These are phyloP conservation scores for Talaromyces sp. DNA, from an alignment of 2,329 filamentous ascomycete species.

Conservation along the genomic window DNA sequence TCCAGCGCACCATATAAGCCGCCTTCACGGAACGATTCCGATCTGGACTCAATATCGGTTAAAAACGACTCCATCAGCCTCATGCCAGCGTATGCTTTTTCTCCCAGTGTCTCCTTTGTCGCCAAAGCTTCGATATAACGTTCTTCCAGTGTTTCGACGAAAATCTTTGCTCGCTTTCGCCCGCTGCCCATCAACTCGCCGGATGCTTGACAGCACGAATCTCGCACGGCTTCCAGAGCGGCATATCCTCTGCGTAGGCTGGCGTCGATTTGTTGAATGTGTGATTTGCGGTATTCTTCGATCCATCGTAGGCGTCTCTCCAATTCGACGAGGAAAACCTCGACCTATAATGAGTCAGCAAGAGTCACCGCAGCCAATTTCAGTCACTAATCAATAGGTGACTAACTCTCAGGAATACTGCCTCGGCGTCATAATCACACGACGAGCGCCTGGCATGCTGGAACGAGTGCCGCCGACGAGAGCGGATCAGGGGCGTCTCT, in stretches of 20 bases:
- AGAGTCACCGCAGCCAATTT: background rate
- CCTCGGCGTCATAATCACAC: conserved; percentile 41
- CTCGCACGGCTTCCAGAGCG: conserved; percentile 78
- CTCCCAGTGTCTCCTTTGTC: conserved; percentile 79
- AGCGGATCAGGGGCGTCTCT: conserved; percentile 30
- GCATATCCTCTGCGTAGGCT: conserved; percentile 79
- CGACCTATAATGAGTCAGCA: conserved; percentile 27
- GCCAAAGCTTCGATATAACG: conserved; percentile 81
- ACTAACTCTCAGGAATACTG: conserved; percentile 39
- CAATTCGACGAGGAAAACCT: conserved; percentile 64
- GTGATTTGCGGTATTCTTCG: conserved; percentile 79
- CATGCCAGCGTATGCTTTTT: conserved; percentile 85
- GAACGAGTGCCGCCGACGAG: conserved; percentile 41
- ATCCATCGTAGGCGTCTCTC: conserved; percentile 82
- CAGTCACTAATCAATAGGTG: background rate
- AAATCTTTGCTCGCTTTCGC: conserved; percentile 72
- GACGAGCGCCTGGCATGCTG: conserved; percentile 37
- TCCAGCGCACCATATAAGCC: conserved; percentile 74
- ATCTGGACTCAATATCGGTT: conserved; percentile 75
- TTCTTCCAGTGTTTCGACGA: conserved; percentile 86
- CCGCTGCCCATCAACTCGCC: conserved; percentile 86
- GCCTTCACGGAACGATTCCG: conserved; percentile 65
- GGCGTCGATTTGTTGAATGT: conserved; percentile 72
- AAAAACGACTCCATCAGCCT: conserved; percentile 81
- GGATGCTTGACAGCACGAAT: conserved; percentile 82